Percentiles rank a stretch among this genome's conserved stretches.
phyloP scores from a whole-genome alignment of 495 filamentous ascomycete species.

The Daldinia caldariorum region DNA sequence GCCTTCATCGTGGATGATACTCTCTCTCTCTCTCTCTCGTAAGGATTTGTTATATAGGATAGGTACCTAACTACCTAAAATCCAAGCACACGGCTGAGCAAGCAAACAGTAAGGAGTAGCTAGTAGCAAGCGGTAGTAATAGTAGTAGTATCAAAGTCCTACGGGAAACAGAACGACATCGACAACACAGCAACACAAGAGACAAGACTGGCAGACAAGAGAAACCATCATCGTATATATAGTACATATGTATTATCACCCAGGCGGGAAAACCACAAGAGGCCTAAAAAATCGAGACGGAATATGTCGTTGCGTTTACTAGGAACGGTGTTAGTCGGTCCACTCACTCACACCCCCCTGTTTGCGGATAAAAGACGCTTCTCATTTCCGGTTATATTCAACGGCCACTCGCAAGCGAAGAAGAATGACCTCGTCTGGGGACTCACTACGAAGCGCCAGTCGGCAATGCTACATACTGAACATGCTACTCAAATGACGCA shows the following conservation, averaged over 20 bases:
- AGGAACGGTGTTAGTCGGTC: conserved; percentile 13
- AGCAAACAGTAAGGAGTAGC: no score
- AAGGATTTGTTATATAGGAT: not conserved
- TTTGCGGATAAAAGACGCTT: conserved; percentile 41
- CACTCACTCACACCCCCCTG: conserved; percentile 13
- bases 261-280: conserved; percentile 6
- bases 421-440: conserved; percentile 1
- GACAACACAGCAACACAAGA: conserved; percentile 1
- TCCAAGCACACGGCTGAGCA: conserved; percentile 1
- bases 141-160: conserved; percentile 9
- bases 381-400: conserved; percentile 40
- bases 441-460: conserved; percentile 6
- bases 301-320: conserved; percentile 40
- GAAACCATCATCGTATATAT: conserved; percentile 30
- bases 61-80: no score
- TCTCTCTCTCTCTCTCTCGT: not conserved
- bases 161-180: conserved; percentile 1
- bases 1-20: conserved; percentile 51
- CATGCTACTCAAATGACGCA: conserved; percentile 20
- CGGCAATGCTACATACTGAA: conserved; percentile 29
- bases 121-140: no score
- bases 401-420: conserved; percentile 19
- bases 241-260: not conserved
- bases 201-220: conserved; percentile 3
- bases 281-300: conserved; percentile 39